Percentiles rank a stretch among this genome's conserved stretches.
phyloP scores from a whole-genome alignment of 208 protist genomes.

The Trypanosoma melophagium region DNA sequence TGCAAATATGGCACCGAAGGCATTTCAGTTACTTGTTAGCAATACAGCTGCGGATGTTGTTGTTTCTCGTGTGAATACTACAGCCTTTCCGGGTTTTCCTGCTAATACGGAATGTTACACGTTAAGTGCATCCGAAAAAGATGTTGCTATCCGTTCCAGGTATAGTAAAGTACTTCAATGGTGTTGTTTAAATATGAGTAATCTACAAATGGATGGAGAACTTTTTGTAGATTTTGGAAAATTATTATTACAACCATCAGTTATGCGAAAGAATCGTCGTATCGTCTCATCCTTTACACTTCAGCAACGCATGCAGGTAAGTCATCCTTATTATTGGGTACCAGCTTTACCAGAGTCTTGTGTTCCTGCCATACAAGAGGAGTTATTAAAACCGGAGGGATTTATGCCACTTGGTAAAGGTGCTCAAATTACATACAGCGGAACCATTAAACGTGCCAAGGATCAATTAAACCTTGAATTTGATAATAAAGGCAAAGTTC shows the following conservation, averaged over 20 bases:
- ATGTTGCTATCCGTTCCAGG: conserved; percentile 60
- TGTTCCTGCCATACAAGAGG: conserved; percentile 39
- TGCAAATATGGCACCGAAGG: conserved; percentile 81
- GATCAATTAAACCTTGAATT: conserved; percentile 67
- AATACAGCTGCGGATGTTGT: conserved; percentile 76
- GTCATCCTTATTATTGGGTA: conserved; percentile 83
- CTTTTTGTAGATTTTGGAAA: conserved; percentile 76
- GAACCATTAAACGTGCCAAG: conserved; percentile 68
- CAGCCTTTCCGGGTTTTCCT: conserved; percentile 82
- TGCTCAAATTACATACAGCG: conserved; percentile 70
- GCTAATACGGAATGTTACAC: conserved; percentile 91
- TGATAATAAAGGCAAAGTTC: conserved; percentile 60
- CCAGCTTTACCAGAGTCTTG: conserved; percentile 57
- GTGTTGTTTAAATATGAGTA: conserved; percentile 91
- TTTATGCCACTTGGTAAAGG: conserved; percentile 46
- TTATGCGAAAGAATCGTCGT: conserved; percentile 36
- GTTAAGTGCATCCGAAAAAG: conserved; percentile 60
- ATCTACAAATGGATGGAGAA: conserved; percentile 90
- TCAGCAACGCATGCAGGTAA: conserved; percentile 88
- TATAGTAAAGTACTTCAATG: conserved; percentile 92
- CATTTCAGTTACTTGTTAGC: conserved; percentile 84
- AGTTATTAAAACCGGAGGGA: conserved; percentile 54
- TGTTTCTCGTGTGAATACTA: conserved; percentile 87
- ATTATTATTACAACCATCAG: conserved; percentile 59
- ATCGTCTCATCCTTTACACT: conserved; percentile 85